phyloP scores from a whole-genome alignment of 192 early-diverging fungal species.

The Mortierella antarctica region DNA sequence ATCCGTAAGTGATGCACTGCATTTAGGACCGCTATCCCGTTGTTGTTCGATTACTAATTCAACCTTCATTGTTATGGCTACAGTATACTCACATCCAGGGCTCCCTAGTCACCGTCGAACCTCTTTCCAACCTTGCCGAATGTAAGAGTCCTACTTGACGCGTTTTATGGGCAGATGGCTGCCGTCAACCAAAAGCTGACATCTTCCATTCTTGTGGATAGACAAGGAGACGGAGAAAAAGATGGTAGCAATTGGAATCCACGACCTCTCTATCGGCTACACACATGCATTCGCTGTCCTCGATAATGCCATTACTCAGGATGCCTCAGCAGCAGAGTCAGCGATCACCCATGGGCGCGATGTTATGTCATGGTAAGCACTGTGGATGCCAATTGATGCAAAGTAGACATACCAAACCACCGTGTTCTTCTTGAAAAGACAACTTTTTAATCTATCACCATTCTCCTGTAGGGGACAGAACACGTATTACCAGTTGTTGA shows the following conservation, averaged over 20 bases:
- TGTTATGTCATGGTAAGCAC: conserved; percentile 45
- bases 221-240: conserved; percentile 50
- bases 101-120: conserved; percentile 29
- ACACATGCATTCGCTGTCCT: conserved; percentile 59
- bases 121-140: conserved; percentile 38
- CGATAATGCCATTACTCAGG: conserved; percentile 47
- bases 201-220: not conserved
- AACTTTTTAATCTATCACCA: not conserved
- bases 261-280: conserved; percentile 41
- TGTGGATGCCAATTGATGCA: too few species aligned
- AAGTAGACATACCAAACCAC: too few species aligned
- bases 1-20: conserved; percentile 20
- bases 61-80: not conserved
- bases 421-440: too few species aligned
- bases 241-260: conserved; percentile 51
- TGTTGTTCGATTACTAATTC: not conserved
- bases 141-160: conserved; percentile 15
- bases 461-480: conserved; percentile 50
- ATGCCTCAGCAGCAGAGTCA: not conserved
- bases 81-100: conserved; percentile 51
- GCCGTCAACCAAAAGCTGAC: not conserved
- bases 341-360: conserved; percentile 50
- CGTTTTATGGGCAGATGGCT: not conserved
- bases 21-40: not conserved
- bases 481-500: conserved; percentile 49